Base-by-base conservation (phyloP, 768 basidiomycete species). In the Mycena albidolilacea region DNA sequence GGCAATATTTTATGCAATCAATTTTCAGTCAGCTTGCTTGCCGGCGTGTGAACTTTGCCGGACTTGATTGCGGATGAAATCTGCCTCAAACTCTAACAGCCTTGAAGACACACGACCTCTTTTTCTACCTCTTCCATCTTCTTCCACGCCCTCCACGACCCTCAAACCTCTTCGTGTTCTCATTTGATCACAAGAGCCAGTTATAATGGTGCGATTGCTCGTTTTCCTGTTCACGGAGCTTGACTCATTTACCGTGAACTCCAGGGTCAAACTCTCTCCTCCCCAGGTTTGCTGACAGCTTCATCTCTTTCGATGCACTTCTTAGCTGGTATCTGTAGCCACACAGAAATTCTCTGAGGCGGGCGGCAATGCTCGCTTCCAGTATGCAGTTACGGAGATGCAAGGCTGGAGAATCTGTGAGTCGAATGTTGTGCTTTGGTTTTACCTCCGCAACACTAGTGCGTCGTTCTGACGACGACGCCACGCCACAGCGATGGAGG, bases 371-470 rank as follows among this genome's bases (percentile, higher is more conserved):
- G 87, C 85, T 72, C 89, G 89, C 69, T 92, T 89, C 82, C 78
- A 87, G 58, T 98, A 92, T 82, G 93, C 90, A 8, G 88, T 98
- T 54, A 92, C 94, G 58, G 97, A 98, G 84, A 99, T 99, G 97
- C 98, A 99, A 83, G 98, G 98, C 78, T 99, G 98, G 98, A 89
- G 98, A 83, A 93, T 99, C 84, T 91, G 97, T 99, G 79, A 84
- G 97, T 93, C 59, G 39, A 72, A 70, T 46, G 64, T 61, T 44
- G 73, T 74, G 54, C 62, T 50, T 67, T n/a, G n/a, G n/a, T n/a
- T 19, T 70, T 63, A 38, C 37, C 39, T 44, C 52, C 46, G 67
- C 60, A 69, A 62, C 64, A 55, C 37, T 44, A 63, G 64, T 64
- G 54, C 68, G 65, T 69, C 54, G 70, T 48, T 59, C 50, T 79